Base-by-base conservation (phyloP, 2,329 filamentous ascomycete genomes). In the Nemania bipapillata region DNA sequence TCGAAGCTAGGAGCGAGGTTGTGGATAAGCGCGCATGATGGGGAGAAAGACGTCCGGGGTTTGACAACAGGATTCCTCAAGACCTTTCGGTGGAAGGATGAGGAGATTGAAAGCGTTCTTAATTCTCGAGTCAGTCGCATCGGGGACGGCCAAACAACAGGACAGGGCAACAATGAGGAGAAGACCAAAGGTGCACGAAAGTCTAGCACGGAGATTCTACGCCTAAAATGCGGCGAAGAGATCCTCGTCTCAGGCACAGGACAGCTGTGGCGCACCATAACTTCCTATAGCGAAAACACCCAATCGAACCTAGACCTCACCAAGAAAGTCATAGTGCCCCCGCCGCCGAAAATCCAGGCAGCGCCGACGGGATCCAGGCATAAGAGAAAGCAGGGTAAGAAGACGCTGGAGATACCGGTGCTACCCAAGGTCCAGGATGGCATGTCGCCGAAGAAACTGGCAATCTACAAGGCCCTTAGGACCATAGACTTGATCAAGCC, bases 21-120 rank as follows among this genome's bases (percentile, higher is more conserved):
- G 1, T 91, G 90, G 89, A 83, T 91, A 22, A 84, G 85, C 63
- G 85, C 88, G 0, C 88, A 90, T 70, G 88, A 90, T 72, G 87
- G 85, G 4, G 84, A 86, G 30, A 90, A 90, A 74, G 81, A 86
- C 40, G 83, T 85, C 28, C 80, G 79, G 3, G 88, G 88, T 0
- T 74, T 87, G 57, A 84, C 83, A 2, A 86, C 84, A 4, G 83
- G 78, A 47, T 81, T 85, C 74, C 80, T 88, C 4, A 83, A 81
- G 69, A 86, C 84, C 15, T 79, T 76, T 58, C 80, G 78, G 57
- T 86, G 82, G 74, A 77, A 75, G 0, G 72, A 77, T 8, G 80
- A 85, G 37, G 84, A 88, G 57, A 82, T 87, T 1, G 79, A 81
- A 59, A 75, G 75, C 4, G 75, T 78, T 12, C 49, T 78, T n/a